Evolutionary conservation across 1,139 yeast genomes (phyloP).

Genomic region (Torulaspora globosa): DNA sequence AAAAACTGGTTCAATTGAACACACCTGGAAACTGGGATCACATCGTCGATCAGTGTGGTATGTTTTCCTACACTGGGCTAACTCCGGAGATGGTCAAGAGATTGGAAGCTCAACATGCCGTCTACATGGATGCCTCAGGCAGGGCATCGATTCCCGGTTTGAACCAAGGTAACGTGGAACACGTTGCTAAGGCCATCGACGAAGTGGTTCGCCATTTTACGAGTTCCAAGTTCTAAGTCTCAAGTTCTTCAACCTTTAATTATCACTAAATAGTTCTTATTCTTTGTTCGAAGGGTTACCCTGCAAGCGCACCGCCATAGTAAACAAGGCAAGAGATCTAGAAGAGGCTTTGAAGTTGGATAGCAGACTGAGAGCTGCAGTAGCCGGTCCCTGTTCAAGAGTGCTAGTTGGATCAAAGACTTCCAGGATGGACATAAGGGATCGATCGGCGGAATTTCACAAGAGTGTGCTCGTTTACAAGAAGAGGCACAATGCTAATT

Average conservation of each 20-base stretch:
- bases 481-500: conserved; percentile 23
- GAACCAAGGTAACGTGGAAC: conserved; percentile 71
- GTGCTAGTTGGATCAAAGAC: neutral
- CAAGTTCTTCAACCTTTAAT: neutral
- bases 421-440: conserved; percentile 31
- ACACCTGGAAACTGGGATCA: conserved; percentile 95
- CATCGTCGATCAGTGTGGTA: conserved; percentile 86
- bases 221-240: conserved; percentile 13
- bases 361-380: neutral
- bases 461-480: conserved; percentile 34
- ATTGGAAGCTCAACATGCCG: conserved; percentile 72
- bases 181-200: conserved; percentile 80
- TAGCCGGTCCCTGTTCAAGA: neutral
- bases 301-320: conserved; percentile 1
- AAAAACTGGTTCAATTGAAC: conserved; percentile 54
- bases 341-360: conserved; percentile 4
- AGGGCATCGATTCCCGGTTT: conserved; percentile 94
- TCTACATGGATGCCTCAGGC: conserved; percentile 76
- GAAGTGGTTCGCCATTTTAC: conserved; percentile 58
- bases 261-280: neutral
- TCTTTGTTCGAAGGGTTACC: conserved; percentile 1
- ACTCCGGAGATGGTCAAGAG: conserved; percentile 73
- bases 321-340: conserved; percentile 5
- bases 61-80: conserved; percentile 94
- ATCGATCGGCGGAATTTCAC: conserved; percentile 38